Percentiles rank a stretch among this genome's conserved stretches.
These are phyloP conservation scores for Neocatenulostroma microsporum DNA, from an alignment of 2,329 filamentous ascomycete genomes.

Conservation along the genomic window DNA sequence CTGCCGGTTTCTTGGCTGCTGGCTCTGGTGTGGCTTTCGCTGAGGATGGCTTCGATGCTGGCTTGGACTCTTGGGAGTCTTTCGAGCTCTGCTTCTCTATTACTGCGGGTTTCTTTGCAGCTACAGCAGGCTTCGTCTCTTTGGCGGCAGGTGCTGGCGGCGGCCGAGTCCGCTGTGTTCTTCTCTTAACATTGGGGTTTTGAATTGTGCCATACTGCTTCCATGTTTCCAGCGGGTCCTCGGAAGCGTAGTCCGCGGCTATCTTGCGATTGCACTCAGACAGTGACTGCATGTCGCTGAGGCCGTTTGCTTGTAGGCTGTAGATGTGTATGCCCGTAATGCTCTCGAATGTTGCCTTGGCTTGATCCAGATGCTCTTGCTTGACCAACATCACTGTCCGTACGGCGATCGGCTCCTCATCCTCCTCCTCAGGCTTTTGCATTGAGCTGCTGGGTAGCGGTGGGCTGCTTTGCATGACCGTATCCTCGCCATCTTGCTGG, in stretches of 20 bases:
- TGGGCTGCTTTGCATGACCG: constrained; percentile 58
- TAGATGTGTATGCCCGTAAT: constrained; percentile 79
- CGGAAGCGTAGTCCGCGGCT: constrained; percentile 46
- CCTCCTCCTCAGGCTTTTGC: constrained; percentile 40
- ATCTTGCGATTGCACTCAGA: constrained; percentile 62
- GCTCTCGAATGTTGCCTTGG: constrained; percentile 60
- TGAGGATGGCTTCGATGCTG: constrained; percentile 16
- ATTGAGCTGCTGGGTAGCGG: constrained; percentile 61
- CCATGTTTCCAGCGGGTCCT: constrained; percentile 53
- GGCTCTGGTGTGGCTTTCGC: constrained; percentile 20
- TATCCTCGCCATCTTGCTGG: constrained; percentile 54
- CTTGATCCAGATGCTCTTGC: constrained; percentile 31
- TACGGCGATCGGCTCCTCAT: constrained; percentile 46
- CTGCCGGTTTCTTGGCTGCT: constrained; percentile 31
- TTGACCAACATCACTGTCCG: constrained; percentile 23
- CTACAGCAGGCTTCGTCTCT: constrained; percentile 14
- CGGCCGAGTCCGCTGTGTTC: constrained; percentile 33
- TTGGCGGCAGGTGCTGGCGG: constrained; percentile 33
- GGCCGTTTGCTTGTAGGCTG: constrained; percentile 63
- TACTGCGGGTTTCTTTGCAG: constrained; percentile 15
- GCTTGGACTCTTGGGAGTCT: constrained; percentile 8
- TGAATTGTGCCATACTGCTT: constrained; percentile 65
- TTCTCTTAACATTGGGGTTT: constrained; percentile 59
- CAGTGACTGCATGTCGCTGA: constrained; percentile 61
- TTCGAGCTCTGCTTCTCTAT: constrained; percentile 18